phyloP scores from a whole-genome alignment of 2,329 filamentous ascomycete species.

The Didymella keratinophila region DNA sequence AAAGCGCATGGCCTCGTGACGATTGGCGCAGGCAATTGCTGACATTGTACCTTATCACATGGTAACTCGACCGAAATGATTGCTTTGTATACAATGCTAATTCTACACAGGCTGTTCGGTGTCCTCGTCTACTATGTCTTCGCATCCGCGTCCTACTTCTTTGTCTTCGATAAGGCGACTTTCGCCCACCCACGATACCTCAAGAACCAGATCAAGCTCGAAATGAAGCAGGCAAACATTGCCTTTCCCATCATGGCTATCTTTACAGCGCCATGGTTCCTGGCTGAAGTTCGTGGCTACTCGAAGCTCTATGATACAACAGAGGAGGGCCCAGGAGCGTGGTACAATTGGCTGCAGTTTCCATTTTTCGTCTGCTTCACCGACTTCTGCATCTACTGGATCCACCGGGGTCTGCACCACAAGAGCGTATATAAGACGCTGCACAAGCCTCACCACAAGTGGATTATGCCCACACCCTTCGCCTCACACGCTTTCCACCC shows the following conservation, averaged over 20 bases:
- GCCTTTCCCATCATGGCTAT: slow-evolving; percentile 84
- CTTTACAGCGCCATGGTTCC: slow-evolving; percentile 81
- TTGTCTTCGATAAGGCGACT: slow-evolving; percentile 91
- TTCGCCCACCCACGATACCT: slow-evolving; percentile 92
- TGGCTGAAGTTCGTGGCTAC: slow-evolving; percentile 83
- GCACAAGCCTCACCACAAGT: slow-evolving; percentile 99
- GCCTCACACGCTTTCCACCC: slow-evolving; percentile 96
- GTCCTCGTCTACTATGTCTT: slow-evolving; percentile 84
- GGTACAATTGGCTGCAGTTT: slow-evolving; percentile 85
- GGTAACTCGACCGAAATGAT: slow-evolving; percentile 60
- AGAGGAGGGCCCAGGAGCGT: slow-evolving; percentile 75
- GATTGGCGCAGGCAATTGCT: slow-evolving; percentile 77
- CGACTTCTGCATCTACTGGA: slow-evolving; percentile 90
- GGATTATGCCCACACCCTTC: slow-evolving; percentile 97
- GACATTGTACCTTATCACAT: slow-evolving; percentile 84
- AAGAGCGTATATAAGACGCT: slow-evolving; percentile 82
- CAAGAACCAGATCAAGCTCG: slow-evolving; percentile 87
- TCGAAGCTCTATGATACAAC: slow-evolving; percentile 86
- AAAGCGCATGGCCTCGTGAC: slow-evolving; percentile 79
- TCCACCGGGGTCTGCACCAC: slow-evolving; percentile 85
- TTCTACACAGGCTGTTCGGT: slow-evolving; percentile 79
- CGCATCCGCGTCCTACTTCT: slow-evolving; percentile 81
- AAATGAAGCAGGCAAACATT: slow-evolving; percentile 80
- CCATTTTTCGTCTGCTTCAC: slow-evolving; percentile 88
- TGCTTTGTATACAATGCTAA: slow-evolving; percentile 17